These are phyloP conservation scores for Agaricus bisporus DNA, from an alignment of 768 basidiomycete genomes.

Conservation along the genomic window DNA sequence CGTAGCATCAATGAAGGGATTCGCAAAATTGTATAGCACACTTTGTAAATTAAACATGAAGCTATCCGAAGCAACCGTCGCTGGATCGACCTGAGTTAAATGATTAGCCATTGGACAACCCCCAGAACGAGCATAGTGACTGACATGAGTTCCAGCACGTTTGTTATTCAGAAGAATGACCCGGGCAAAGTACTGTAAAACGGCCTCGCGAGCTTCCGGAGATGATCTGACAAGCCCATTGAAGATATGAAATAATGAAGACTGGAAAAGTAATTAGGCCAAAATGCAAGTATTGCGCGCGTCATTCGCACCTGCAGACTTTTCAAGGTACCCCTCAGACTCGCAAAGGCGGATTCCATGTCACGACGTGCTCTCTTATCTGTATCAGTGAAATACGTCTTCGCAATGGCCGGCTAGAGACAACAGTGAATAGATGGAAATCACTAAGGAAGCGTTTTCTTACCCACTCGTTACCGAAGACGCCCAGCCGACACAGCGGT, in stretches of 20 bases:
- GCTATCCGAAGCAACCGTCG: conserved; percentile 83
- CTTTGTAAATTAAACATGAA: conserved; percentile 89
- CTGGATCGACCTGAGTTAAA: conserved; percentile 61
- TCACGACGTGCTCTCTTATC: conserved; percentile 69
- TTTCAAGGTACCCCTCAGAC: conserved; percentile 80
- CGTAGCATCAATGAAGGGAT: conserved; percentile 91
- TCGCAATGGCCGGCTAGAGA: conserved; percentile 64
- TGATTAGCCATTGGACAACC: neutral
- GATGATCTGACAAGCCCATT: conserved; percentile 85
- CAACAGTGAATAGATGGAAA: conserved; percentile 9
- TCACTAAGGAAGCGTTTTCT: conserved; percentile 16
- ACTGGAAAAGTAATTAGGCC: conserved; percentile 18
- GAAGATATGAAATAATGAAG: conserved; percentile 80
- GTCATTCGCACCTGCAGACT: conserved; percentile 63
- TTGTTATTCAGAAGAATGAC: conserved; percentile 73
- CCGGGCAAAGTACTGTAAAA: conserved; percentile 75
- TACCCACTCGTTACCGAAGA: conserved; percentile 90
- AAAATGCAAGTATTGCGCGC: neutral
- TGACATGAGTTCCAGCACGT: conserved; percentile 86
- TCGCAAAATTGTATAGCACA: conserved; percentile 79
- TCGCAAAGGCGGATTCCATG: conserved; percentile 77
- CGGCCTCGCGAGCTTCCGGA: conserved; percentile 70
- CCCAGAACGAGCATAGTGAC: conserved; percentile 7
- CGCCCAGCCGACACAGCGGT: conserved; percentile 74
- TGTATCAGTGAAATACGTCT: conserved; percentile 81